These are phyloP conservation scores for Pseudopyrenochaeta lycopersici DNA, from an alignment of 2,329 filamentous ascomycete species.

Conservation along the genomic window DNA sequence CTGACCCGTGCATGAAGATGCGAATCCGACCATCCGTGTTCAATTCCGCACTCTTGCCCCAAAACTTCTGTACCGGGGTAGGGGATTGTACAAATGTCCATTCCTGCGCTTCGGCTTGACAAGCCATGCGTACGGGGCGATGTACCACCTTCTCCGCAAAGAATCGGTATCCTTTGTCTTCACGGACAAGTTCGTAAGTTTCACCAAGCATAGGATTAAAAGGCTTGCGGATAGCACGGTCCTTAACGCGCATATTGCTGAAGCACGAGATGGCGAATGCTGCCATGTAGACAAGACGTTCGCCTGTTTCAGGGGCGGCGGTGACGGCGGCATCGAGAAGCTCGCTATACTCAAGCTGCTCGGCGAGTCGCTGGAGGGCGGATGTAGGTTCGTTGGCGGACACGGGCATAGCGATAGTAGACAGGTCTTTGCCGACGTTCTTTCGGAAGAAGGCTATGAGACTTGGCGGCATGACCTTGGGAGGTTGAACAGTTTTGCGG, in stretches of 20 bases:
- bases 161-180: constrained; percentile 87
- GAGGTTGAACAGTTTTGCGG: constrained; percentile 74
- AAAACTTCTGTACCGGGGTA: constrained; percentile 93
- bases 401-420: constrained; percentile 96
- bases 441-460: constrained; percentile 94
- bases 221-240: constrained; percentile 91
- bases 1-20: constrained; percentile 75
- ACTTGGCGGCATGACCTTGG: constrained; percentile 84
- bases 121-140: constrained; percentile 89
- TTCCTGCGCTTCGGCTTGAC: constrained; percentile 84
- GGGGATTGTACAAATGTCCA: constrained; percentile 93
- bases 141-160: constrained; percentile 96
- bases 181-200: constrained; percentile 90
- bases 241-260: constrained; percentile 82
- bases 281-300: constrained; percentile 83
- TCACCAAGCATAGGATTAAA: constrained; percentile 98
- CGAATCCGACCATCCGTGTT: constrained; percentile 89
- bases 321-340: constrained; percentile 74
- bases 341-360: constrained; percentile 89
- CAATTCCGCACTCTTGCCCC: constrained; percentile 95
- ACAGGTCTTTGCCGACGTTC: constrained; percentile 97
- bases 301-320: constrained; percentile 64
- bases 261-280: constrained; percentile 92
- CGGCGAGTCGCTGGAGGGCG: constrained; percentile 84
- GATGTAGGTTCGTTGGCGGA: constrained; percentile 94